Conservation (phyloP, 2,329 filamentous ascomycete genomes). For the Dichotomopilus funicola region DNA sequence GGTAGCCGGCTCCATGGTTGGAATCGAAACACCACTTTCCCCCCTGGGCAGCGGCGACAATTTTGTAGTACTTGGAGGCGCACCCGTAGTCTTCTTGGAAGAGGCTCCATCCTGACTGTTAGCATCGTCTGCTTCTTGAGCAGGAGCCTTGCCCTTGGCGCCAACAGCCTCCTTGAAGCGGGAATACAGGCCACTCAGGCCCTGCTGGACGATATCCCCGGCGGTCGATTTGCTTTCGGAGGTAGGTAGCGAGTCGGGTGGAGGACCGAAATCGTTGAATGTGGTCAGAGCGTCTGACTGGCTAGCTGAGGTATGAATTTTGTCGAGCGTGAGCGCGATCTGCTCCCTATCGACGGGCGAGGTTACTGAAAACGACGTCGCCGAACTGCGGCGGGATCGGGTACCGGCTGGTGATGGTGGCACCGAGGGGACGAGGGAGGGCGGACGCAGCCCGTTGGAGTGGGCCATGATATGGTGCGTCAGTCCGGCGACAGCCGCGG, state of each 20-base stretch:
- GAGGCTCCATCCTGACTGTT: constrained; percentile 38
- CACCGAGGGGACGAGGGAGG: constrained; percentile 13
- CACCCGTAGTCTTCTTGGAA: constrained; percentile 38
- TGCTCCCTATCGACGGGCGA: constrained; percentile 63
- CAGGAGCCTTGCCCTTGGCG: constrained; percentile 44
- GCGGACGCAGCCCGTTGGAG: constrained; percentile 11
- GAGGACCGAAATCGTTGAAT: constrained; percentile 84
- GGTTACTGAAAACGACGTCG: constrained; percentile 39
- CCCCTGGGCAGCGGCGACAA: constrained; percentile 24
- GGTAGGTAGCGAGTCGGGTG: constrained; percentile 50
- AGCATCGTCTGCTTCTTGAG: constrained; percentile 33
- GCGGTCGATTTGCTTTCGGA: constrained; percentile 64
- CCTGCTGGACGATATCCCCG: constrained; percentile 72
- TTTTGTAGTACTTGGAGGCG: constrained; percentile 34
- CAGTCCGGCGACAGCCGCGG: not conserved
- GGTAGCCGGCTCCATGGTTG: constrained; percentile 30
- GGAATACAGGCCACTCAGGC: constrained; percentile 82
- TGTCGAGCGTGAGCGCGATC: constrained; percentile 70
- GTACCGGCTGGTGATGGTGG: constrained; percentile 15
- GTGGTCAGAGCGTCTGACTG: constrained; percentile 79
- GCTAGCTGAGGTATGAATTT: constrained; percentile 84
- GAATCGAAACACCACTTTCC: constrained; percentile 27
- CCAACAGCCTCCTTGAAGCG: constrained; percentile 78
- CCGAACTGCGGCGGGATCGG: constrained; percentile 32
- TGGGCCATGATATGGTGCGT: constrained; percentile 14